Evolutionary conservation across 2,329 filamentous ascomycete genomes (phyloP), one percentile per base, ranked within the genome.

Genomic region (Monilinia polystroma): DNA sequence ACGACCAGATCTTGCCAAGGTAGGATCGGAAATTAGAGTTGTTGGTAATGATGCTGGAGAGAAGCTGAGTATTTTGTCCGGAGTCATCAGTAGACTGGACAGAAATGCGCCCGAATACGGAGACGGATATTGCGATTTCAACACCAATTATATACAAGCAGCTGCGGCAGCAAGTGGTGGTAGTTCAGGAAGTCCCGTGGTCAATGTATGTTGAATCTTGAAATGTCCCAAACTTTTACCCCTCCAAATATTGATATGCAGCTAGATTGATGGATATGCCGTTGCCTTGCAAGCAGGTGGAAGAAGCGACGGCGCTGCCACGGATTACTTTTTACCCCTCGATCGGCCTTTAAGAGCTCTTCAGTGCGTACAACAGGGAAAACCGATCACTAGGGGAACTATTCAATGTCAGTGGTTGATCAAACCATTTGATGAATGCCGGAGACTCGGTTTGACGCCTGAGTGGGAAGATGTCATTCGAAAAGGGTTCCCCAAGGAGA

Each of bases 11-110:
- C 87, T 92, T 66, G 95, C 95, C 47, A 88, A 87, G 77, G 94
- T 99, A 64, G 95, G 95, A 66, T 88, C 91, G 18, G 95, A 99
- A 79, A 98, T 99, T 72, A 86, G 96, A 72, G 95, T 99, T 1
- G 95, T 99, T 7, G 95, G 95, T 80, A 99, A 99, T 78, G 95
- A 99, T 82, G 95, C 95, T 41, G 95, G 95, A 71, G 95, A 99
- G 78, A 99, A 99, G 80, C 87, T 99, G 72, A 97, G 93, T 82
- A 99, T 99, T 73, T 82, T 99, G 67, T 98, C 95, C 7, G 95
- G 95, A 74, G 94, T 99, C 66, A 99, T 99, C 77, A 97, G 93
- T 80, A 89, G 95, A 74, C 83, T 99, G 68, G 95, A 99, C 75
- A 87, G 95, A 72, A 99, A 99, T 79, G 96, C 96, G 1, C 95